Evolutionary conservation across 805 yeast species (phyloP).

Genomic region (Metschnikowia lochheadii): DNA sequence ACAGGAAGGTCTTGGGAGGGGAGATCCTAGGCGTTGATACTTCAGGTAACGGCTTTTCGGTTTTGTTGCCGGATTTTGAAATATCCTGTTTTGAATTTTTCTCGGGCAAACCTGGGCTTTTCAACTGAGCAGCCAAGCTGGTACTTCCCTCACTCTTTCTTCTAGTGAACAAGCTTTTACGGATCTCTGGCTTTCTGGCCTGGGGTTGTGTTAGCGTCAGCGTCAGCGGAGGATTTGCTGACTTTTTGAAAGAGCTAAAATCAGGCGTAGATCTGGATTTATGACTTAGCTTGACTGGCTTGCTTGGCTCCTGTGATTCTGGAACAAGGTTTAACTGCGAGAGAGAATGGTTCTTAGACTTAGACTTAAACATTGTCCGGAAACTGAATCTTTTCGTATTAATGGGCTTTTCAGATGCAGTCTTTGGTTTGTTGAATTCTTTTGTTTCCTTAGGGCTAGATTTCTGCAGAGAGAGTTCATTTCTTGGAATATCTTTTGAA

Average conservation of each 20-base stretch:
- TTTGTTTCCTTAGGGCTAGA: background rate
- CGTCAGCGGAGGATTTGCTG: constrained; percentile 14
- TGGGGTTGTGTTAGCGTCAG: constrained; percentile 5
- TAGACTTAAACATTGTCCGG: constrained; percentile 35
- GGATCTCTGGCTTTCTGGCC: background rate
- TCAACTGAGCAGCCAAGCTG: background rate
- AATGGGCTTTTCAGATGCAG: constrained; percentile 4
- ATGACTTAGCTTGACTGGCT: constrained; percentile 18
- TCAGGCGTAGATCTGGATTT: constrained; percentile 33
- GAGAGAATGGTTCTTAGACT: constrained; percentile 28
- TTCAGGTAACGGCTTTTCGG: background rate
- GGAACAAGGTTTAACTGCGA: constrained; percentile 8
- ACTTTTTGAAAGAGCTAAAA: constrained; percentile 13
- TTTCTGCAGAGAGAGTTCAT: background rate
- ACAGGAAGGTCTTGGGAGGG: background rate
- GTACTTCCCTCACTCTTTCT: background rate
- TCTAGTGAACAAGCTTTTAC: constrained; percentile 1
- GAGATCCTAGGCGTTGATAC: background rate
- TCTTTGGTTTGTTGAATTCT: background rate
- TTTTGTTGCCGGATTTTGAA: background rate
- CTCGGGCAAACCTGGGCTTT: background rate
- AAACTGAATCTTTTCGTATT: constrained; percentile 35
- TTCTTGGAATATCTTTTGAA: background rate
- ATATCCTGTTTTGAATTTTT: background rate
- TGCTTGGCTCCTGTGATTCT: constrained; percentile 11